These are phyloP conservation scores for Verbascum thapsus DNA, from an alignment of 257 asterid genomes.

Conservation along the genomic window DNA sequence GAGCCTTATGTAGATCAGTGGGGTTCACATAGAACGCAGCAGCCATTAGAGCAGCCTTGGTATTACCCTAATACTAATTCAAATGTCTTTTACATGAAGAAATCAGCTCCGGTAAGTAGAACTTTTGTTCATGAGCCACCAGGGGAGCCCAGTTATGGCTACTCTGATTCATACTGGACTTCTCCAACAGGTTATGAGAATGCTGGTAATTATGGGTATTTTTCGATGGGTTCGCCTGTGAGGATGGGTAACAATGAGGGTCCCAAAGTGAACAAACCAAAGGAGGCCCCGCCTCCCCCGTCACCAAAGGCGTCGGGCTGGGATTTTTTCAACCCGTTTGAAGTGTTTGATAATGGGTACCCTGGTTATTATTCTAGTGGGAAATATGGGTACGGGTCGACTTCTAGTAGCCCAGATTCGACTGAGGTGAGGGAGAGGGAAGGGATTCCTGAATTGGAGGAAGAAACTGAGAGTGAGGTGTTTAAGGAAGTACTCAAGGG, in stretches of 20 bases:
- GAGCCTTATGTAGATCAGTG: conserved; percentile 51
- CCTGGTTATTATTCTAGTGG: conserved; percentile 42
- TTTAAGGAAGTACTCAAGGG: conserved; percentile 45
- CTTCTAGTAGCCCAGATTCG: conserved; percentile 85
- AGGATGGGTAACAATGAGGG: conserved; percentile 37
- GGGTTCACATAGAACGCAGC: conserved; percentile 36
- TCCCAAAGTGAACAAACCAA: conserved; percentile 40
- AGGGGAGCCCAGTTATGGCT: conserved; percentile 52
- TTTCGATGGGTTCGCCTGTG: conserved; percentile 29
- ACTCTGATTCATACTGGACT: conserved; percentile 60
- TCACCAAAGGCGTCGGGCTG: conserved; percentile 74
- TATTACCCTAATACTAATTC: conserved; percentile 39
- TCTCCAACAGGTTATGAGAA: conserved; percentile 34
- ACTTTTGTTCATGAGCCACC: conserved; percentile 82
- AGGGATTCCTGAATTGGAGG: conserved; percentile 98
- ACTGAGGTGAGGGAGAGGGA: conserved; percentile 90
- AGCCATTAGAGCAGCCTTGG: conserved; percentile 42
- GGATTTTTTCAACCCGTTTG: conserved; percentile 86
- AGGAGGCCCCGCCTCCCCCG: conserved; percentile 88
- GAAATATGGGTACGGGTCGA: conserved; percentile 50
- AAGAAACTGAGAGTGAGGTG: conserved; percentile 80
- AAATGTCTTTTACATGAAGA: conserved; percentile 79
- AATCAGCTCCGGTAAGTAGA: conserved; percentile 54
- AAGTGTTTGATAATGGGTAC: conserved; percentile 49
- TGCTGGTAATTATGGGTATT: conserved; percentile 53